Percentiles rank a stretch among this genome's conserved stretches.
These are phyloP conservation scores for Medicago arabica DNA, from an alignment of 306 rosid genomes.

Conservation along the genomic window DNA sequence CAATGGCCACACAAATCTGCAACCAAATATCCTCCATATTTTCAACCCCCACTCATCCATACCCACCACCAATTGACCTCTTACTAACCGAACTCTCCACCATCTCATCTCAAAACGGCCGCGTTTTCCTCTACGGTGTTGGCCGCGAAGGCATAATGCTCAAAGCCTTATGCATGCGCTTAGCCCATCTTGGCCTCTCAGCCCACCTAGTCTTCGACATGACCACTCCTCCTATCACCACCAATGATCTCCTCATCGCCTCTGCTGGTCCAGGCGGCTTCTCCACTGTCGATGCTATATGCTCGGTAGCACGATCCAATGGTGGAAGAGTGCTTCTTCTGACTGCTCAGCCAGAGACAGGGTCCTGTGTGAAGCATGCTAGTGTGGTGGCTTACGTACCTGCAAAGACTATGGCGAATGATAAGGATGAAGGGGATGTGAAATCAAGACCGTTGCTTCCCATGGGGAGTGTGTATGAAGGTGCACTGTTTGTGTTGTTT, in stretches of 20 bases:
- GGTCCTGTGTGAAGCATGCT: conserved; percentile 73
- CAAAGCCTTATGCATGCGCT: conserved; percentile 84
- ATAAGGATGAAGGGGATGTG: conserved; percentile 42
- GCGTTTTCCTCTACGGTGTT: conserved; percentile 80
- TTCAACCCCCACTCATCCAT: conserved; percentile 65
- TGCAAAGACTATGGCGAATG: conserved; percentile 95
- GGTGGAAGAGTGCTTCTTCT: conserved; percentile 78
- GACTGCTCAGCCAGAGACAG: conserved; percentile 83
- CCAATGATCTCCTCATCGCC: conserved; percentile 74
- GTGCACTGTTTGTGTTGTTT: conserved; percentile 86
- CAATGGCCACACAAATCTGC: conserved; percentile 75
- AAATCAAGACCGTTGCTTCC: conserved; percentile 75
- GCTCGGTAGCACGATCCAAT: conserved; percentile 61
- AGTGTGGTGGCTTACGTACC: conserved; percentile 73
- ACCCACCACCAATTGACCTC: conserved; percentile 64
- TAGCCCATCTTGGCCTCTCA: conserved; percentile 74
- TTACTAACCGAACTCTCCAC: conserved; percentile 63
- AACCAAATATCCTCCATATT: conserved; percentile 69
- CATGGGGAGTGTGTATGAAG: conserved; percentile 94
- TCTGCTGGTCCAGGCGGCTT: conserved; percentile 94
- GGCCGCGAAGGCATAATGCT: conserved; percentile 97
- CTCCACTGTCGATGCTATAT: conserved; percentile 87
- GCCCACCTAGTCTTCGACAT: conserved; percentile 84
- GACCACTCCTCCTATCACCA: conserved; percentile 77
- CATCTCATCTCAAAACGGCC: conserved; percentile 48